Evolutionary conservation across 2,329 filamentous ascomycete species (phyloP), one percentile per base, ranked within the genome.

Genomic region (Colletotrichum graminicola): DNA sequence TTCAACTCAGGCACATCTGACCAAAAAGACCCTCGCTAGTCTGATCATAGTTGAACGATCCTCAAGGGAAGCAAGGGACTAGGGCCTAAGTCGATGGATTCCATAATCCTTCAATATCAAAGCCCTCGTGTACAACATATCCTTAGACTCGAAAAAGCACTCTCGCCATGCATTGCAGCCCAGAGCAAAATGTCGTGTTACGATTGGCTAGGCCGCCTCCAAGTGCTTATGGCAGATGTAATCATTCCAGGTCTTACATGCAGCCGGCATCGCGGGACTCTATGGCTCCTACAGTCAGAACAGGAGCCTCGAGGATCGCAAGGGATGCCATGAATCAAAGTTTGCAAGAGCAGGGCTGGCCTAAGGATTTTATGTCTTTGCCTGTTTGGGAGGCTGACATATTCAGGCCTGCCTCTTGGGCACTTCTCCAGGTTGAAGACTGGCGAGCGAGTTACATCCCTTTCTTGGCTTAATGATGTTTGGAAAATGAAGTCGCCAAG

Each of bases 181-280:
- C 45, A 6, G 34, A 32, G 29, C 12, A 5, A 5, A 11, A 26
- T 8, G 26, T 39, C n/a, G 56, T 47, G 45, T 34, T 49, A 12
- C 23, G 47, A 71, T 69, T 71, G 69, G 69, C 36, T 36, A 21
- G 39, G 5, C 18, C 10, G 45, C n/a, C 29, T 23, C 47, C 54
- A 71, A 71, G 69, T 64, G 69, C 69, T 71, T 71, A 71, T 68
- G 65, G 59, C 65, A 67, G 65, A 71, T 71, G 65, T 55, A 64
- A 71, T 57, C 69, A n/a, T 45, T 56, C 41, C 41, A 51, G 67
- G 54, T 60, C 69, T 63, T 47, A 71, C 67, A 34, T 69, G 69
- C 69, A 71, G 59, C 57, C 11, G 23, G 47, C 41, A 36, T 34
- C 52, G 56, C 56, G 29, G 56, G 52, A 43, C 67, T 71, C 16